A percentile compares a stretch with the other conserved stretches of the same genome.
Conservation (phyloP, 768 basidiomycete species). For the Termitomyces titanicus region DNA sequence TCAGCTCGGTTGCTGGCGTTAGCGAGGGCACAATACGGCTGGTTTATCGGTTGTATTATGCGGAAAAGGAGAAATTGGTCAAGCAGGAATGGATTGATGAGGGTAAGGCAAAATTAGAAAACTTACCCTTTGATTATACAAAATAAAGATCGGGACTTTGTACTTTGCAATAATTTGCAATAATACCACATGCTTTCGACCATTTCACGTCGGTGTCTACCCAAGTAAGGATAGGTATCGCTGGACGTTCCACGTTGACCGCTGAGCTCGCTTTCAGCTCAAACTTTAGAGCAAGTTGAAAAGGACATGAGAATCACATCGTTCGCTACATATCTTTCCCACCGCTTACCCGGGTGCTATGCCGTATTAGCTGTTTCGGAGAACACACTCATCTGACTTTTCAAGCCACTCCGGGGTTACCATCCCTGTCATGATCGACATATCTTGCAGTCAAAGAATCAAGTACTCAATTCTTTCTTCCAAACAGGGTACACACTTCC, state of each 20-base stretch:
- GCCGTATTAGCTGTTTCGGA: neutral
- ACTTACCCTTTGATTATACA: conserved; percentile 37
- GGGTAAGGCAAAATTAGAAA: conserved; percentile 58
- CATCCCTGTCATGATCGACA: no score
- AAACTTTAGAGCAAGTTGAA: neutral
- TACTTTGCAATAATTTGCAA: neutral
- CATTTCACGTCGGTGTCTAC: neutral
- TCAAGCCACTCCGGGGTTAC: no score
- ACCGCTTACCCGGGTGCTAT: no score
- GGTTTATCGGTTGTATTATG: conserved; percentile 78
- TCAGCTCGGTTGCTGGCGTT: conserved; percentile 87
- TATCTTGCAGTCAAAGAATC: no score
- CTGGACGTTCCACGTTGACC: no score
- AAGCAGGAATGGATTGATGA: conserved; percentile 85
- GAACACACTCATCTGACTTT: no score
- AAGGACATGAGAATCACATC: neutral
- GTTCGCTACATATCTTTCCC: no score
- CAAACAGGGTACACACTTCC: no score
- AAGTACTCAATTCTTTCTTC: neutral
- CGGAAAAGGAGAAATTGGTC: conserved; percentile 72
- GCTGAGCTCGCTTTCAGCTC: neutral
- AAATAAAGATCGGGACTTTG: conserved; percentile 25
- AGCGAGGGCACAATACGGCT: conserved; percentile 95
- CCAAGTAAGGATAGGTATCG: neutral
- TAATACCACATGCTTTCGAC: neutral